Evolutionary conservation across 805 yeast genomes (phyloP), one percentile per base, ranked within the genome.

Genomic region (Candida loeiensis): DNA sequence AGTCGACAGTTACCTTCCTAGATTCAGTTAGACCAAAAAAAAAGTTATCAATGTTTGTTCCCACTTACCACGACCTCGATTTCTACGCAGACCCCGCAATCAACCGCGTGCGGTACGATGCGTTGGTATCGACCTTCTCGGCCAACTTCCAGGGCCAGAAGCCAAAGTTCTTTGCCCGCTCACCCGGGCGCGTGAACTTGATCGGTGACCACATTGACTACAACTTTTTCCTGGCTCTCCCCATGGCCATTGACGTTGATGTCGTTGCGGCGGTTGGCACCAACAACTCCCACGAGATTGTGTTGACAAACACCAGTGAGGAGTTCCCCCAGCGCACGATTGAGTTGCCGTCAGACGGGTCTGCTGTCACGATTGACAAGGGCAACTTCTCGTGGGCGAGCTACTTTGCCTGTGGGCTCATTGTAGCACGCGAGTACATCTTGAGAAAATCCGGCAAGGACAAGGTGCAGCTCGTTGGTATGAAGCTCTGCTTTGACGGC

Each of bases 201-300:
- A 79, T 82, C 41, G 89, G 90, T 26, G 89, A 82, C 48, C 90
- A 82, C 54, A 77, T 82, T 40, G 89, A 82, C 60, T 82, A 82
- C 55, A 74, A 77, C 47, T 72, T 74, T 50, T 82, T 78, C 55
- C 71, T 85, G 5, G 84, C 79, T 8, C 67, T 82, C 48, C 89
- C 89, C 13, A 77, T 82, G 81, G 88, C 90, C 3, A 76, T 82
- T 26, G 82, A 79, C 33, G 71, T 64, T 15, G 86, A 81, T 50
- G 75, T 81, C 39, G 58, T 80, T 35, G 75, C 77, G 46, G 85
- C 80, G 4, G 79, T 73, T 11, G 37, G 40, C 7, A 26, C 43
- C 0, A 48, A 48, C 12, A 50, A 45, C 34, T 45, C 35, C 20
- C 62, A 59, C 18, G 40, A 49, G 25, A 49, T 69, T 20, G 43